These are phyloP conservation scores for Quercus dentata DNA, from an alignment of 306 rosid genomes.

Conservation along the genomic window DNA sequence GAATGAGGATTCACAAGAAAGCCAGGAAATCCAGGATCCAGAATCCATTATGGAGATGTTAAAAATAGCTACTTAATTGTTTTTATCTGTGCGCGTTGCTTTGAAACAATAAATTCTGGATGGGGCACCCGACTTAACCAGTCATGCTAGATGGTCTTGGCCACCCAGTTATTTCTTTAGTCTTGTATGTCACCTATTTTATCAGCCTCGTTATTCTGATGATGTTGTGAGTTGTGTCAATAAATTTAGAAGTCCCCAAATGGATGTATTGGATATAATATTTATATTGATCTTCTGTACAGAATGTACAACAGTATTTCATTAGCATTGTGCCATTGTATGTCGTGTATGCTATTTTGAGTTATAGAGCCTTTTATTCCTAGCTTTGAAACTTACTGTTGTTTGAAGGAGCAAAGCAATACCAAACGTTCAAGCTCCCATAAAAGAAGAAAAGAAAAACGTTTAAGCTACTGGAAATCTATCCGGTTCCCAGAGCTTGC, in stretches of 20 bases:
- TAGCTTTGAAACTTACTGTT: not conserved
- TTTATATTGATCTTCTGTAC: not conserved
- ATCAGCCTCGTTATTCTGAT: not conserved
- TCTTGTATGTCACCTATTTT: too few species aligned
- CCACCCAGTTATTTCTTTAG: not conserved
- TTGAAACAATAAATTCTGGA: not conserved
- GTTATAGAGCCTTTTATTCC: too few species aligned
- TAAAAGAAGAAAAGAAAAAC: not conserved
- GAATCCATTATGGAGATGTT: constrained; percentile 54
- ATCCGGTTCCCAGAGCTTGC: not conserved
- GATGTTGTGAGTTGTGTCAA: not conserved
- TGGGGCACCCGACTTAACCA: not conserved
- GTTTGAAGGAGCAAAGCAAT: not conserved
- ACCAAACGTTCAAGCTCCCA: not conserved
- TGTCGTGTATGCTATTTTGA: not conserved
- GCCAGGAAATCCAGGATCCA: constrained; percentile 46
- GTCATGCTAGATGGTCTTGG: not conserved
- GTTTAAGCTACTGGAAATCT: not conserved
- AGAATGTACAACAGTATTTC: not conserved
- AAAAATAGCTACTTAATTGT: constrained; percentile 32
- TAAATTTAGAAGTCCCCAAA: not conserved
- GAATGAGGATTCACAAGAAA: constrained; percentile 62
- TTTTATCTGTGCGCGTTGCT: not conserved
- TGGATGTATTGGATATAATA: not conserved
- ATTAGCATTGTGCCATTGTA: not conserved